Base-by-base conservation (phyloP, 306 rosid species). In the Cucurbita maxima region DNA sequence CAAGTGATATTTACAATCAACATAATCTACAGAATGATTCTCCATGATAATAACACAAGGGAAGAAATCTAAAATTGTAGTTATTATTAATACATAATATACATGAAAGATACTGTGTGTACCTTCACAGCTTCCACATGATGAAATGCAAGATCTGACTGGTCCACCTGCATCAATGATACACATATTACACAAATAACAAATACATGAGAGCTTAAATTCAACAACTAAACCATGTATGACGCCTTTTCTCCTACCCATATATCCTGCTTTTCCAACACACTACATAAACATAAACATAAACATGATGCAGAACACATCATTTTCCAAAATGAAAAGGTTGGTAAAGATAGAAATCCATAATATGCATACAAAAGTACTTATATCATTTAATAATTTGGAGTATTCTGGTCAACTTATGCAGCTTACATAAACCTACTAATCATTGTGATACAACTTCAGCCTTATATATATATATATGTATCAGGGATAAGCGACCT, bases 111-210 rank as follows among this genome's bases (percentile, higher is more conserved):
- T 45, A 68, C 40, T 7, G 1, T 7, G 37, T 56, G 70, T 75
- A 91, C 96, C 91, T 87, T 84, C 66, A 86, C 56, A 71, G 76
- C 79, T 73, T 84, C 96, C 73, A 78, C 76, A 81, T 78, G 81
- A 66, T 89, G 92, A 83, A 83, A 84, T 20, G 86, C 73, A 78
- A 75, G 37, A 82, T 93, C 91, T 61, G 78, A 85, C 80, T 81
- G 87, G 80, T 90, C 85, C 83, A 75, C 69, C 96, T 82, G 88
- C 77, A 88, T 44, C 45, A 75, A 73, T 53, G 61, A 73, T 59
- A 56, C 55, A 68, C 79, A 22, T 22, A 66, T 44, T 72, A 61
- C 66, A 53, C 11, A 77, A 47, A 69, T 30, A 74, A 71, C 43
- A 75, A 37, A 6, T 9, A 37, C n/a, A 14, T 53, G 20, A 40